Evolutionary conservation across 2,329 filamentous ascomycete genomes (phyloP).

Genomic region (Byssothecium circinans): DNA sequence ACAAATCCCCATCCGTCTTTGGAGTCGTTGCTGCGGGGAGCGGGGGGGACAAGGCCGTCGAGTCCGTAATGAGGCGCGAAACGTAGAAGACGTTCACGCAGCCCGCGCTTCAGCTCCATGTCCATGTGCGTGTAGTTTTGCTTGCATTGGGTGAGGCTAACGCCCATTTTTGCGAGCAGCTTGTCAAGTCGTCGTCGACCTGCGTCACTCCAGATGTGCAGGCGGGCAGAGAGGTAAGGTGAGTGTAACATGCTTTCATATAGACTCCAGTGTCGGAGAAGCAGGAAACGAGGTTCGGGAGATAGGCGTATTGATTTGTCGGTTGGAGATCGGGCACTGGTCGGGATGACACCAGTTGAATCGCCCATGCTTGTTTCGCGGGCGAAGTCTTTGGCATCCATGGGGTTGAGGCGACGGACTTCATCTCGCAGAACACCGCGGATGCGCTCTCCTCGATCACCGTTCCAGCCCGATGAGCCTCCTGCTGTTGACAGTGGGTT

Average conservation of each 20-base stretch:
- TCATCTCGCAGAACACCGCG: conserved; percentile 87
- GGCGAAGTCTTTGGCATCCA: conserved; percentile 59
- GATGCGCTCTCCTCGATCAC: conserved; percentile 78
- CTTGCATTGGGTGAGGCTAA: conserved; percentile 88
- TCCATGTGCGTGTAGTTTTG: conserved; percentile 99
- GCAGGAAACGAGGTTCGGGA: conserved; percentile 87
- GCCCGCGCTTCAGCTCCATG: conserved; percentile 87
- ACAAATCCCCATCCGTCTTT: conserved; percentile 98
- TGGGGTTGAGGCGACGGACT: conserved; percentile 88
- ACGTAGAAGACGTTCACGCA: conserved; percentile 82
- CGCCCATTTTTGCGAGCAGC: conserved; percentile 95
- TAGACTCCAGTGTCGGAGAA: conserved; percentile 94
- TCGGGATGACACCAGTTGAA: conserved; percentile 80
- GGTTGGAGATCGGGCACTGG: conserved; percentile 82
- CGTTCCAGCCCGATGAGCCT: conserved; percentile 72
- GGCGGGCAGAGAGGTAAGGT: conserved; percentile 84
- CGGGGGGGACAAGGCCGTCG: conserved; percentile 83
- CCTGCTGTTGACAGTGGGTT: conserved; percentile 57
- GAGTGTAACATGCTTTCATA: conserved; percentile 99
- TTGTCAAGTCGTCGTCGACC: conserved; percentile 90
- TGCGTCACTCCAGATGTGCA: conserved; percentile 92
- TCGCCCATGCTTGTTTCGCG: conserved; percentile 67
- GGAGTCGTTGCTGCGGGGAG: conserved; percentile 63
- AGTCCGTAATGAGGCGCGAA: conserved; percentile 93
- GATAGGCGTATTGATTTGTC: conserved; percentile 91